These are phyloP conservation scores for Kuraishia capsulata DNA, from an alignment of 805 yeast species.

Conservation along the genomic window DNA sequence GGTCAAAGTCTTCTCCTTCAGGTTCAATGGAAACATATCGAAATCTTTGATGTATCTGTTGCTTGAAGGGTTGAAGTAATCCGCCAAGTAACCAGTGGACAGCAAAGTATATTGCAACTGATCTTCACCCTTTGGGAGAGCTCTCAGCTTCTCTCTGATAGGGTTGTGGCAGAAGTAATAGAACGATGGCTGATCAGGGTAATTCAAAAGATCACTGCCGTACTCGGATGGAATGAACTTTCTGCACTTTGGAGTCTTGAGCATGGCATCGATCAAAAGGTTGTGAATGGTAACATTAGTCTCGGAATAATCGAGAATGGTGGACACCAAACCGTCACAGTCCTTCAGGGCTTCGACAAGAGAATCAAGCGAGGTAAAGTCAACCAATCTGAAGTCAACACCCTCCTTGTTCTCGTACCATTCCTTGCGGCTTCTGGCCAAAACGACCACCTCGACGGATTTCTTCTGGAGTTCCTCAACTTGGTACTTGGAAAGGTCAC, in stretches of 20 bases:
- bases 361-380: neutral
- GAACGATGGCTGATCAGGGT: neutral
- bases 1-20: neutral
- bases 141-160: neutral
- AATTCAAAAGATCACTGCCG: neutral
- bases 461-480: neutral
- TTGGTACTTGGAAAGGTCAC: constrained; percentile 1
- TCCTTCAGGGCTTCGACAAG: neutral
- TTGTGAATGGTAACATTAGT: neutral
- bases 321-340: neutral
- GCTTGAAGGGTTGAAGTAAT: neutral
- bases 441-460: neutral
- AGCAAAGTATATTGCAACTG: neutral
- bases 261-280: neutral
- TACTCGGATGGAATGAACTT: neutral
- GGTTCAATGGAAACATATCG: neutral
- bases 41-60: constrained; percentile 2
- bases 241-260: neutral
- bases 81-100: neutral
- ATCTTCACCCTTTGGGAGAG: neutral
- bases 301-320: neutral
- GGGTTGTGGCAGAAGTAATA: neutral
- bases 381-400: neutral
- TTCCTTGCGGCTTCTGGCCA: neutral
- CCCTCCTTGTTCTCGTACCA: neutral